Conservation (phyloP, 2,329 filamentous ascomycete species). For the Botrytis pseudocinerea region DNA sequence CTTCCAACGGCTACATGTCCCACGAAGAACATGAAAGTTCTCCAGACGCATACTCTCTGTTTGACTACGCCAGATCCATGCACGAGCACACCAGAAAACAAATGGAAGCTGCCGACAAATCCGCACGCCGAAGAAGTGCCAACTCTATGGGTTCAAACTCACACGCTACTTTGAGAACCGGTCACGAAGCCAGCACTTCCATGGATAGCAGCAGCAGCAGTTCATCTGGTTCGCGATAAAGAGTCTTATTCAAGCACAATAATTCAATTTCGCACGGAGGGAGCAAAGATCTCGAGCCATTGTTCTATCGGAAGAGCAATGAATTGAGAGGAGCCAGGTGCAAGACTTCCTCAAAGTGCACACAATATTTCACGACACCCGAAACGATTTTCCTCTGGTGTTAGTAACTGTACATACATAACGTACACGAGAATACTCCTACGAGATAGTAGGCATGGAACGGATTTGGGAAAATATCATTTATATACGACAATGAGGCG, state of each 20-base stretch:
- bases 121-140: constrained; percentile 41
- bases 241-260: background rate
- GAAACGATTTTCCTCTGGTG: background rate
- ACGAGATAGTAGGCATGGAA: background rate
- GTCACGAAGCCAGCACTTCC: background rate
- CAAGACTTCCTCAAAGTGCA: background rate
- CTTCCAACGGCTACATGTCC: background rate
- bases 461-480: background rate
- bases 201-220: background rate
- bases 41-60: constrained; percentile 27
- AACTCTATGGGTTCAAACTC: constrained; percentile 24
- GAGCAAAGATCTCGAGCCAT: background rate
- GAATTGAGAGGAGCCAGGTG: background rate
- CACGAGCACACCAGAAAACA: constrained; percentile 65
- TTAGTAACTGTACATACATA: too few relatives aligned
- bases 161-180: constrained; percentile 24
- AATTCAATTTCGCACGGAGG: background rate
- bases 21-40: background rate
- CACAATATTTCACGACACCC: too few relatives aligned
- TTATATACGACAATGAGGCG: background rate
- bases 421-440: background rate
- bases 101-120: constrained; percentile 58
- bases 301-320: background rate
- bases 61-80: constrained; percentile 59
- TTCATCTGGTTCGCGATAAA: background rate